phyloP scores from a whole-genome alignment of 176 grass and related monocot species.

The Paspalum notatum region DNA sequence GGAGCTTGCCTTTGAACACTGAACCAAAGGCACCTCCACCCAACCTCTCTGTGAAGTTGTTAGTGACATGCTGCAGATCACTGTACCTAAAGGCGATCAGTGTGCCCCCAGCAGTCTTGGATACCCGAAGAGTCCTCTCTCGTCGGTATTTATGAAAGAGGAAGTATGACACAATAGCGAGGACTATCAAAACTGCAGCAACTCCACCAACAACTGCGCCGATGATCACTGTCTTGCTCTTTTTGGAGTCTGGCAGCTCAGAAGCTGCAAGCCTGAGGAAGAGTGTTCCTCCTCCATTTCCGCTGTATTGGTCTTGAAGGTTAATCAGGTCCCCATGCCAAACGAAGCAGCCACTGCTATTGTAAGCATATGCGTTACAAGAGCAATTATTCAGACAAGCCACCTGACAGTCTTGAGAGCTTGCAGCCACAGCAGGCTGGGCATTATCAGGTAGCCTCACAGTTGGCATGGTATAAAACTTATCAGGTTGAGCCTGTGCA shows the following conservation, averaged over 20 bases:
- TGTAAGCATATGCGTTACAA: slow-evolving; percentile 72
- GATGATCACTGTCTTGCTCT: slow-evolving; percentile 40
- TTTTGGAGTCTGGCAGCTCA: slow-evolving; percentile 64
- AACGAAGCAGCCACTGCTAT: slow-evolving; percentile 58
- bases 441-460: slow-evolving; percentile 60
- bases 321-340: slow-evolving; percentile 67
- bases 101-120: slow-evolving; percentile 53
- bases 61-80: slow-evolving; percentile 74
- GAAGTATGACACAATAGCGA: slow-evolving; percentile 30
- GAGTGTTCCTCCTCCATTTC: slow-evolving; percentile 51
- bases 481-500: slow-evolving; percentile 49
- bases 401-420: slow-evolving; percentile 49
- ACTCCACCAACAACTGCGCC: slow-evolving; percentile 50
- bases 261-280: slow-evolving; percentile 81
- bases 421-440: slow-evolving; percentile 25
- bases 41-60: slow-evolving; percentile 72
- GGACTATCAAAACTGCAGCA: slow-evolving; percentile 36
- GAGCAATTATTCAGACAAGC: slow-evolving; percentile 70
- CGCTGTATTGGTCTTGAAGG: slow-evolving; percentile 56
- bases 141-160: slow-evolving; percentile 48
- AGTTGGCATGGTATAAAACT: slow-evolving; percentile 50
- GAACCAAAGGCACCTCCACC: slow-evolving; percentile 76
- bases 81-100: slow-evolving; percentile 65
- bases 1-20: slow-evolving; percentile 71
- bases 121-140: slow-evolving; percentile 49